Conservation (phyloP, 2,329 filamentous ascomycete species). For the Pleurostoma richardsiae region DNA sequence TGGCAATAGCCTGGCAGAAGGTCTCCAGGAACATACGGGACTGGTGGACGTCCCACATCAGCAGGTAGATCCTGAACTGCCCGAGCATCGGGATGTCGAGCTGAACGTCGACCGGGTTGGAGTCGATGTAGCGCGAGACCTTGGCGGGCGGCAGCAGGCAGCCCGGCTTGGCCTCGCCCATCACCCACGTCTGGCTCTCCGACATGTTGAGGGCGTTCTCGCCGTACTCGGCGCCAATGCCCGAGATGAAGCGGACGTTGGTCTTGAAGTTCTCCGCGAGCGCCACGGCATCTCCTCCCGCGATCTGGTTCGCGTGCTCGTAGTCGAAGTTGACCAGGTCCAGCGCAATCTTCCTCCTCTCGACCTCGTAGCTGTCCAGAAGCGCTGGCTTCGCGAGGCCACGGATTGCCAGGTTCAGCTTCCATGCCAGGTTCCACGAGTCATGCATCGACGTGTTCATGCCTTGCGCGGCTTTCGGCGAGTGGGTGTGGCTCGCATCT, state of each 20-base stretch:
- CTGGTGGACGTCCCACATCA: conserved; percentile 57
- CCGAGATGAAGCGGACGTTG: conserved; percentile 64
- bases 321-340: conserved; percentile 41
- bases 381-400: conserved; percentile 31
- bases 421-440: conserved; percentile 37
- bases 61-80: conserved; percentile 71
- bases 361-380: conserved; percentile 43
- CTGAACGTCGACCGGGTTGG: conserved; percentile 73
- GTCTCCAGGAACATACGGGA: conserved; percentile 53
- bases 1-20: conserved; percentile 51
- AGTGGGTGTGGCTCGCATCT: conserved; percentile 58
- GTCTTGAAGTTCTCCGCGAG: conserved; percentile 60
- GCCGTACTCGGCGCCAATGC: conserved; percentile 56
- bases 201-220: conserved; percentile 45
- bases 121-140: conserved; percentile 70
- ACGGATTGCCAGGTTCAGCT: conserved; percentile 28
- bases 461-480: conserved; percentile 51
- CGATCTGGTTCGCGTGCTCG: conserved; percentile 43
- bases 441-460: conserved; percentile 38
- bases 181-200: conserved; percentile 30
- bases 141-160: conserved; percentile 61
- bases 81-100: conserved; percentile 73
- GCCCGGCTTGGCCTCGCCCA: conserved; percentile 47
- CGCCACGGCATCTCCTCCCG: conserved; percentile 51
- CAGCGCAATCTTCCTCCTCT: conserved; percentile 41